Evolutionary conservation across 352 stramenopile genomes (phyloP), one percentile per base, ranked within the genome.

Genomic region (Blastocystis sp.): DNA sequence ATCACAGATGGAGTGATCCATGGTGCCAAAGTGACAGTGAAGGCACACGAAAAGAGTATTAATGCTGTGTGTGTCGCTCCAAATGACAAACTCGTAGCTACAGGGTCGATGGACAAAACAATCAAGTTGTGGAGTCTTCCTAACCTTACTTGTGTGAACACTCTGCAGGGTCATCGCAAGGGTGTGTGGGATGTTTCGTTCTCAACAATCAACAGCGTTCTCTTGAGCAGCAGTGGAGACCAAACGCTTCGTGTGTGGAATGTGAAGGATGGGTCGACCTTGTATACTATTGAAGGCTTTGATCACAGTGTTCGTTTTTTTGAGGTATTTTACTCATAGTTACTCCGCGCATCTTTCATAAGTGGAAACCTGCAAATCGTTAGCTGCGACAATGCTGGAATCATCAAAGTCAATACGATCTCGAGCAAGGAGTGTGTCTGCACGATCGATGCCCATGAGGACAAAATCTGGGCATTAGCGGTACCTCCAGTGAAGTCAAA

Each of bases 391-490:
- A 96, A 96, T 30, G 96, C 99, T 91, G 97, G 97, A 0, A 93
- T 99, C 41, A 91, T 99, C 1, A 98, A 98, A 92, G 92, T 99
- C 26, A 99, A 97, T 96, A 99, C 95, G 8, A 98, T 98, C 91
- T 94, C 96, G 76, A 98, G 94, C 69, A 98, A 98, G 91, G 96
- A 99, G 91, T 99, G 96, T 90, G 95, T 98, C 89, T 94, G 93
- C 20, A 99, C 96, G 8, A 91, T 99, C 65, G 96, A 99, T 92
- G 94, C 95, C 6, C 96, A 99, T 92, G 93, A 94, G 87, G 96
- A 98, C 92, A 98, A 98, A 91, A 94, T 98, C 81, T 99, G 97
- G 97, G 95, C 96, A 2, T 91, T 99, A 11, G 95, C 94, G 20
- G 92, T 94, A 26, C 95, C 94, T 37, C 95, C 70, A 89, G 90